Conservation (phyloP, 169 alveolate genomes). For the Theileria annulata region DNA sequence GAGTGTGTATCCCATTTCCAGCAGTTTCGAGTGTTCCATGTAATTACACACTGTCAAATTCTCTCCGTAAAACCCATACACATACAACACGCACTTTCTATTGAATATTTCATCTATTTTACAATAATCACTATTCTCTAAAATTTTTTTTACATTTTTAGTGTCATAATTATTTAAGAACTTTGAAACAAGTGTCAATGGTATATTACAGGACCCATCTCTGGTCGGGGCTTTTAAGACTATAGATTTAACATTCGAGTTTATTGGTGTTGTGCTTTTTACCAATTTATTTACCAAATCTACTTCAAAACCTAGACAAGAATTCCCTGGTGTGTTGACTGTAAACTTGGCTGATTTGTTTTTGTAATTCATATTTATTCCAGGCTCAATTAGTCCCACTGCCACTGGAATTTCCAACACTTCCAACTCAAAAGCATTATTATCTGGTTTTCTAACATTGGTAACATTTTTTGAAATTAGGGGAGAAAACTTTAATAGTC, state of each 20-base stretch:
- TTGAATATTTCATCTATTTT: neutral
- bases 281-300: constrained; percentile 12
- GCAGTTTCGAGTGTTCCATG: constrained; percentile 45
- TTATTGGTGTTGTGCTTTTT: neutral
- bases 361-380: constrained; percentile 16
- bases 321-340: constrained; percentile 38
- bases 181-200: constrained; percentile 25
- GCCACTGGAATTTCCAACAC: constrained; percentile 13
- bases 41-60: constrained; percentile 32
- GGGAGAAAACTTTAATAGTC: neutral
- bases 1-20: constrained; percentile 56
- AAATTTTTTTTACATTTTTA: neutral
- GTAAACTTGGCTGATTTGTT: constrained; percentile 3
- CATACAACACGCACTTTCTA: constrained; percentile 47
- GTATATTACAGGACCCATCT: constrained; percentile 41
- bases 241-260: neutral
- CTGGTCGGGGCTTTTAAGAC: constrained; percentile 28
- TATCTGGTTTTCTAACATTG: constrained; percentile 1
- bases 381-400: constrained; percentile 59
- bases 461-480: too few species aligned
- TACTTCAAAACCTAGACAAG: constrained; percentile 7
- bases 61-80: constrained; percentile 64
- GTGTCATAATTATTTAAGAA: neutral
- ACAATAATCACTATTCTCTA: neutral
- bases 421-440: neutral